These are phyloP conservation scores for Diaporthe sp. DNA, from an alignment of 2,329 filamentous ascomycete genomes.

Conservation along the genomic window DNA sequence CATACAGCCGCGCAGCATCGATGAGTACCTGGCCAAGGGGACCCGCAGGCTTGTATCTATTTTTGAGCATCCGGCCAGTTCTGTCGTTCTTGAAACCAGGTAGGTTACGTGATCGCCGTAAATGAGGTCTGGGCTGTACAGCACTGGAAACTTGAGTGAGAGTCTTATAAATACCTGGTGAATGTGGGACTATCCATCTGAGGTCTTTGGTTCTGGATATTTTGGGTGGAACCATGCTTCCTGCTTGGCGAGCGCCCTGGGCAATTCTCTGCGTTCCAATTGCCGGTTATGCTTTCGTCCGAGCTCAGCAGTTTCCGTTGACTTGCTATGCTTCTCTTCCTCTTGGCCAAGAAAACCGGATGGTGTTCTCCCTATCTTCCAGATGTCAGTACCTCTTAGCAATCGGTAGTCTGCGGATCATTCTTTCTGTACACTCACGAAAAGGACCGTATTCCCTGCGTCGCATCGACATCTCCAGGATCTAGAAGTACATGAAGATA, in stretches of 20 bases:
- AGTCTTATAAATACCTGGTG: neutral
- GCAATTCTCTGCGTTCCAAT: neutral
- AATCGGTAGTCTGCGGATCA: neutral
- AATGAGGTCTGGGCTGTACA: neutral
- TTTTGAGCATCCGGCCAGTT: neutral
- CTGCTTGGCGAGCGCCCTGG: neutral
- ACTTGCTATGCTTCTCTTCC: neutral
- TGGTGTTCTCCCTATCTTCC: neutral
- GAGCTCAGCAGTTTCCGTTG: neutral
- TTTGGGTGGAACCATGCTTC: neutral
- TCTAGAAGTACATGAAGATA: neutral
- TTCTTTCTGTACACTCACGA: constrained; percentile 1
- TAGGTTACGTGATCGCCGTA: neutral
- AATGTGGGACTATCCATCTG: neutral
- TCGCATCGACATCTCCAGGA: neutral
- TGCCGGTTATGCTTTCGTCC: neutral
- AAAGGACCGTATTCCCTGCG: neutral
- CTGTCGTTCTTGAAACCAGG: neutral
- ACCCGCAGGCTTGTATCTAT: neutral
- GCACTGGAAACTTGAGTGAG: neutral
- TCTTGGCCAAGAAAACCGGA: neutral
- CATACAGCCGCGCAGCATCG: constrained; percentile 48
- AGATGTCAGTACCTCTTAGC: neutral
- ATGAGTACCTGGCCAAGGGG: constrained; percentile 47
- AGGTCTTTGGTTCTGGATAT: neutral